A percentile compares a stretch with the other conserved stretches of the same genome.
These are phyloP conservation scores for Didymella glomerata DNA, from an alignment of 2,329 filamentous ascomycete species.

Conservation along the genomic window DNA sequence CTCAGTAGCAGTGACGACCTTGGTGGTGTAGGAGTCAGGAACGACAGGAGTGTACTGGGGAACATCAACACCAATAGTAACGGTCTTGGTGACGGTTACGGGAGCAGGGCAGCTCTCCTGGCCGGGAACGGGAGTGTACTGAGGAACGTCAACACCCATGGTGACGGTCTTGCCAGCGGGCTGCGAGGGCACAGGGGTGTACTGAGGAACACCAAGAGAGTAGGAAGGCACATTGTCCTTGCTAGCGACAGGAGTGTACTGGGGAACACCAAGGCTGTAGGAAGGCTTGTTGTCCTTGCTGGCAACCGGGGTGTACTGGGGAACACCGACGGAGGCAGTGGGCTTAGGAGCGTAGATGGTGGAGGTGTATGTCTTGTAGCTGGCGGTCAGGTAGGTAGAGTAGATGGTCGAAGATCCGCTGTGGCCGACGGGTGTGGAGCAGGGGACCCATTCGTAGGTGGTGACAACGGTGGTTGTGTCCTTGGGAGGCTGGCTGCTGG, in stretches of 20 bases:
- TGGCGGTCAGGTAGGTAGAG: slow-evolving; percentile 52
- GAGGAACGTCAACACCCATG: slow-evolving; percentile 15
- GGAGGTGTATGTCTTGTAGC: slow-evolving; percentile 44
- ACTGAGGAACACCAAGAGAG: slow-evolving; percentile 16
- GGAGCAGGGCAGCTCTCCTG: slow-evolving; percentile 37
- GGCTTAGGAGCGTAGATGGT: slow-evolving; percentile 34
- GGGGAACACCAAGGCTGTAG: slow-evolving; percentile 12
- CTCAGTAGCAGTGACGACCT: slow-evolving; percentile 45
- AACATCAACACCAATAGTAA: slow-evolving; percentile 23
- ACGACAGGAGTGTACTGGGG: slow-evolving; percentile 20
- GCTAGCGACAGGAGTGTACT: slow-evolving; percentile 6
- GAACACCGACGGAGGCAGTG: slow-evolving; percentile 19
- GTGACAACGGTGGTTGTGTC: slow-evolving; percentile 44
- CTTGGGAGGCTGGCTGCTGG: slow-evolving; percentile 13
- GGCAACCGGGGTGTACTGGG: slow-evolving; percentile 12
- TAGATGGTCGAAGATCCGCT: slow-evolving; percentile 43
- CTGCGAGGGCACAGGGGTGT: slow-evolving; percentile 8
- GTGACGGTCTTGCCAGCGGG: slow-evolving; percentile 3
- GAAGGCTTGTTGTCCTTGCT: neutral
- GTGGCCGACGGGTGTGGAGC: slow-evolving; percentile 48
- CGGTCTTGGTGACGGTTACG: slow-evolving; percentile 36
- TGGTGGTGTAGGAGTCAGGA: slow-evolving; percentile 23
- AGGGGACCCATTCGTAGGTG: slow-evolving; percentile 49
- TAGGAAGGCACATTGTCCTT: slow-evolving; percentile 24
- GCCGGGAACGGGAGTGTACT: slow-evolving; percentile 13